phyloP scores from a whole-genome alignment of 1,139 yeast genomes.

The Hanseniaspora sp. region DNA sequence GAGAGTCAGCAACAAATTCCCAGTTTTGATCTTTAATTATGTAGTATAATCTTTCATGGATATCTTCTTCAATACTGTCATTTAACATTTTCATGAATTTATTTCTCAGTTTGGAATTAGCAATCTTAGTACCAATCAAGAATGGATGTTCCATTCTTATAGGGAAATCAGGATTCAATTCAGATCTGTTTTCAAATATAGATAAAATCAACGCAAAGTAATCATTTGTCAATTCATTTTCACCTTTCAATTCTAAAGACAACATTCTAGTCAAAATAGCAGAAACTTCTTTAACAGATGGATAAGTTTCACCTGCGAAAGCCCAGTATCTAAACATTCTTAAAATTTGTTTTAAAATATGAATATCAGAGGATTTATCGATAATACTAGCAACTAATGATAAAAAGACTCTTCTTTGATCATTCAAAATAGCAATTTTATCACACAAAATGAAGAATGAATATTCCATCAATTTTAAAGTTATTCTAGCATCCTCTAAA shows the following conservation, averaged over 20 bases:
- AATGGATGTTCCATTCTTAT: conserved; percentile 96
- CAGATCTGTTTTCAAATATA: conserved; percentile 70
- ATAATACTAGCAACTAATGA: conserved; percentile 79
- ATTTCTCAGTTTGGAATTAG: conserved; percentile 63
- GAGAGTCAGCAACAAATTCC: conserved; percentile 87
- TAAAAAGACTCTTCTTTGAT: conserved; percentile 80
- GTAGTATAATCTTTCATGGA: conserved; percentile 70
- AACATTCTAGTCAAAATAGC: conserved; percentile 89
- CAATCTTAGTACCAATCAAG: conserved; percentile 79
- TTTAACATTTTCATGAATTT: conserved; percentile 73
- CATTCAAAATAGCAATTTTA: conserved; percentile 78
- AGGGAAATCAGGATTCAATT: conserved; percentile 79
- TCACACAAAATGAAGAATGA: conserved; percentile 66
- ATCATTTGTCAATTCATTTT: conserved; percentile 63
- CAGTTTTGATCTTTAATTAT: conserved; percentile 88
- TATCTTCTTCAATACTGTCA: conserved; percentile 67
- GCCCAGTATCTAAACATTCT: conserved; percentile 81
- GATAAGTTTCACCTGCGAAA: conserved; percentile 76
- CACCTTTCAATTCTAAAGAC: conserved; percentile 82
- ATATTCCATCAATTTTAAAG: conserved; percentile 64
- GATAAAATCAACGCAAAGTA: conserved; percentile 82
- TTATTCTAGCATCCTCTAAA: conserved; percentile 57
- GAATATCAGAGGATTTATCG: conserved; percentile 75
- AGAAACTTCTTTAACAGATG: conserved; percentile 92
- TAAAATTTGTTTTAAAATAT: conserved; percentile 63